Evolutionary conservation across 2,329 filamentous ascomycete species (phyloP).

Genomic region (Aureobasidium subglaciale): DNA sequence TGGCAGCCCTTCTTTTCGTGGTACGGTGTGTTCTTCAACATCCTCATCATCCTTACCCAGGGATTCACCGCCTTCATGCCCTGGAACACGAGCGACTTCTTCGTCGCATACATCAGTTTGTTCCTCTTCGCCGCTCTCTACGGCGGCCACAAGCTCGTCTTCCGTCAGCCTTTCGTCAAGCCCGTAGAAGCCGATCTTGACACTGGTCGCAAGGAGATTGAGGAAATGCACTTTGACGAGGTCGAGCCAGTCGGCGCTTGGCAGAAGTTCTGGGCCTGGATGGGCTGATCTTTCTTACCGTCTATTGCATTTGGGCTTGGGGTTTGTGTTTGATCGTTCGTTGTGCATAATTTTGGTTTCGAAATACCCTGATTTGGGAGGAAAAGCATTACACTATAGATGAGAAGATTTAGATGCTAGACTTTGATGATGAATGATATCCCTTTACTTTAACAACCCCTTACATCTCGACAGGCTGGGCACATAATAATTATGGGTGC

Average conservation of each 20-base stretch:
- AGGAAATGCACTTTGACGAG: slow-evolving; percentile 29
- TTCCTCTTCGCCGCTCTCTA: slow-evolving; percentile 63
- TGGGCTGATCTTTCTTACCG: slow-evolving; percentile 3
- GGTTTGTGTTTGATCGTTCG: background rate
- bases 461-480: too few species aligned
- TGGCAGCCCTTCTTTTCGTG: slow-evolving; percentile 57
- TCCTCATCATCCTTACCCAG: slow-evolving; percentile 42
- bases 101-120: slow-evolving; percentile 69
- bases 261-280: slow-evolving; percentile 27
- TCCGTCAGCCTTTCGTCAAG: slow-evolving; percentile 35
- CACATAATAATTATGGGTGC: too few species aligned
- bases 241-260: slow-evolving; percentile 25
- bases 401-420: background rate
- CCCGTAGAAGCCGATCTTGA: slow-evolving; percentile 37
- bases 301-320: background rate
- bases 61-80: slow-evolving; percentile 39
- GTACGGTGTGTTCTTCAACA: slow-evolving; percentile 60
- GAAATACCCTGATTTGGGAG: background rate
- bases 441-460: too few species aligned
- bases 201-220: slow-evolving; percentile 33
- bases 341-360: background rate
- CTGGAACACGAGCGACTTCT: slow-evolving; percentile 64
- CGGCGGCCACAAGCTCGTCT: slow-evolving; percentile 63
- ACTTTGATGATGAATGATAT: background rate
- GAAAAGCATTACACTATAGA: background rate